These are phyloP conservation scores for Decorospora gaudefroyi DNA, from an alignment of 2,329 filamentous ascomycete species.

Conservation along the genomic window DNA sequence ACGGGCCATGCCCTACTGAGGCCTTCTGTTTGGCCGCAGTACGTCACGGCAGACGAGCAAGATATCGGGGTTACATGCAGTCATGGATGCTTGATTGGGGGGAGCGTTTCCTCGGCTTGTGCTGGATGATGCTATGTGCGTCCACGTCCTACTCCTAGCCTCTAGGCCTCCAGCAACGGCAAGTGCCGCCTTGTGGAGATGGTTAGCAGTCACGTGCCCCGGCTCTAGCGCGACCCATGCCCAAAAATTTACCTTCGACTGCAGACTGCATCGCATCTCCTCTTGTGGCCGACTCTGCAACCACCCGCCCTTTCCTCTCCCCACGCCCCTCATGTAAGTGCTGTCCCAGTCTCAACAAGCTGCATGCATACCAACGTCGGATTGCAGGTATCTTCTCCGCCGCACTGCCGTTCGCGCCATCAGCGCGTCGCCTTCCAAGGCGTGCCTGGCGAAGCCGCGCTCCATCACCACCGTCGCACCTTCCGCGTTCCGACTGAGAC, in stretches of 20 bases:
- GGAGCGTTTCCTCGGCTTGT: slow-evolving; percentile 7
- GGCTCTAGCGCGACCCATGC: slow-evolving; percentile 7
- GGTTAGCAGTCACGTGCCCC: slow-evolving; percentile 5
- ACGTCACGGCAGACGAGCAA: slow-evolving; percentile 4
- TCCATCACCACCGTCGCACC: slow-evolving; percentile 44
- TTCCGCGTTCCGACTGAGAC: slow-evolving; percentile 36
- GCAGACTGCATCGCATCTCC: neutral
- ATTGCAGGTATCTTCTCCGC: slow-evolving; percentile 62
- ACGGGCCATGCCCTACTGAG: neutral
- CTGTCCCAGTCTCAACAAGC: neutral
- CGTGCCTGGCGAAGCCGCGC: slow-evolving; percentile 50
- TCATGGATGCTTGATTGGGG: slow-evolving; percentile 1
- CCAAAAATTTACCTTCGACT: slow-evolving; percentile 20
- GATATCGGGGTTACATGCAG: slow-evolving; percentile 4
- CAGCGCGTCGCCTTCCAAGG: slow-evolving; percentile 52
- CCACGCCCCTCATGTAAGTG: slow-evolving; percentile 25
- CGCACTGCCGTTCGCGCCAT: slow-evolving; percentile 61
- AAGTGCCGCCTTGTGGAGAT: too few species aligned
- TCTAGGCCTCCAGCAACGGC: neutral
- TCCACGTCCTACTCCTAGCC: neutral
- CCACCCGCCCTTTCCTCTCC: slow-evolving; percentile 1
- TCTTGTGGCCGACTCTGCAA: neutral
- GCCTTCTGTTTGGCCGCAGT: neutral
- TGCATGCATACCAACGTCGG: slow-evolving; percentile 8
- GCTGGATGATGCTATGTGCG: slow-evolving; percentile 9